Evolutionary conservation across 2,329 filamentous ascomycete species (phyloP), one percentile per base, ranked within the genome.

Genomic region (Arachnopeziza araneosa): DNA sequence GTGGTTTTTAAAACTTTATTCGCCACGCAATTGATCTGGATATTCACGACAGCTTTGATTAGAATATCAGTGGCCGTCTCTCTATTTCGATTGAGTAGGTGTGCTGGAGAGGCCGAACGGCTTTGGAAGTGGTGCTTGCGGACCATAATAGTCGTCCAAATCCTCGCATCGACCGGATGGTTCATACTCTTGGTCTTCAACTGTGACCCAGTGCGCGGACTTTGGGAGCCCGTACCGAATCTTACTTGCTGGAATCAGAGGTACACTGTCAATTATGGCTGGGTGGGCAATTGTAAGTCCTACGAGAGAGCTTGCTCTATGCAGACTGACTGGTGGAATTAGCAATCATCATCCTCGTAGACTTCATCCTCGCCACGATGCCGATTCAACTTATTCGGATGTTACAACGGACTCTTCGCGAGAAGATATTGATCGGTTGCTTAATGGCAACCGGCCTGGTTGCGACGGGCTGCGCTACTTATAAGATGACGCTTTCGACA

Each of bases 361-460:
- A 57, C 14, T 52, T 57, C 22, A 52, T 57, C 19, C 50, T 57
- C 7, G 55, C 55, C 50, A 52, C 32, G 3, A 57, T 57, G 55
- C 55, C 55, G 9, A 52, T 57, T n/a, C 49, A 57, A 22, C 55
- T 57, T 36, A 57, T 57, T 22, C 24, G 24, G 49, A 57, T 50
- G 36, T 32, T 57, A n/a, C 49, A 57, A 19, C 55, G 55, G 36
- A 21, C 55, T 30, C 23, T 52, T n/a, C 55, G 49, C 5, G 55
- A 57, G 17, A 57, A 52, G 50, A 50, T 52, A 32, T 44, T 57
- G 23, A 52, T 57, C 19, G 21, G 36, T 23, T 44, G 24, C 14
- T 32, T 57, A 6, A 57, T 57, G 55, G 55, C 55, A 57, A 52
- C 36, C 7, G 55, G 55, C 4, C 55, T 57, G 19, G 12, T 52